A percentile compares a stretch with the other conserved stretches of the same genome.
These are phyloP conservation scores for Kondoa subrosea DNA, from an alignment of 768 basidiomycete species.

Conservation along the genomic window DNA sequence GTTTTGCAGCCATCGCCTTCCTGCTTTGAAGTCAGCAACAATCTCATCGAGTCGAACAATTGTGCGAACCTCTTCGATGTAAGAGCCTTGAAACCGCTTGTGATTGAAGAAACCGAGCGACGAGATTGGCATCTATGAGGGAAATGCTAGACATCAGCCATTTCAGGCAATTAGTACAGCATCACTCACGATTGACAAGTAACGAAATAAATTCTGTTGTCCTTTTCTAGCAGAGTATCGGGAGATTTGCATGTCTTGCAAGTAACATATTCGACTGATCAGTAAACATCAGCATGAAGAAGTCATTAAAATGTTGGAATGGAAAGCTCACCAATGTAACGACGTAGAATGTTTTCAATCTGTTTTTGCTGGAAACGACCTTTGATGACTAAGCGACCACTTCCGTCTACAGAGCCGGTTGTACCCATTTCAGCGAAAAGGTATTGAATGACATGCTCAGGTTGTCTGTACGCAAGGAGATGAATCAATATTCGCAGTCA, in stretches of 20 bases:
- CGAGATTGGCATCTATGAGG: constrained; percentile 7
- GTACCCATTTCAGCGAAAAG: constrained; percentile 98
- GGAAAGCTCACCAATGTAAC: constrained; percentile 57
- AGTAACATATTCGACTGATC: constrained; percentile 83
- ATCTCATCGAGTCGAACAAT: not conserved
- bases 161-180: not conserved
- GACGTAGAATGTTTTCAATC: constrained; percentile 85
- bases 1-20: not conserved
- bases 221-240: constrained; percentile 88
- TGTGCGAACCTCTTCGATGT: not conserved
- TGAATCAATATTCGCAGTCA: not conserved
- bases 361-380: constrained; percentile 98
- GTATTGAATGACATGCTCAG: constrained; percentile 94
- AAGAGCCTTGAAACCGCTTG: constrained; percentile 3
- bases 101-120: not conserved
- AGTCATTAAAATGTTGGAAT: not conserved
- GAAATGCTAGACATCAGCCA: not conserved
- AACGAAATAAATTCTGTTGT: constrained; percentile 93
- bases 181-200: constrained; percentile 45
- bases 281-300: not conserved
- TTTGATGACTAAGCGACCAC: constrained; percentile 82
- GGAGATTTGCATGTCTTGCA: constrained; percentile 99
- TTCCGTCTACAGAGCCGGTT: constrained; percentile 83
- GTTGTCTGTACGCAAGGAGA: constrained; percentile 49
- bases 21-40: not conserved